Evolutionary conservation across 176 grass and related monocot genomes (phyloP), one percentile per base, ranked within the genome.

Genomic region (Rhipidocladum racemiflorum): DNA sequence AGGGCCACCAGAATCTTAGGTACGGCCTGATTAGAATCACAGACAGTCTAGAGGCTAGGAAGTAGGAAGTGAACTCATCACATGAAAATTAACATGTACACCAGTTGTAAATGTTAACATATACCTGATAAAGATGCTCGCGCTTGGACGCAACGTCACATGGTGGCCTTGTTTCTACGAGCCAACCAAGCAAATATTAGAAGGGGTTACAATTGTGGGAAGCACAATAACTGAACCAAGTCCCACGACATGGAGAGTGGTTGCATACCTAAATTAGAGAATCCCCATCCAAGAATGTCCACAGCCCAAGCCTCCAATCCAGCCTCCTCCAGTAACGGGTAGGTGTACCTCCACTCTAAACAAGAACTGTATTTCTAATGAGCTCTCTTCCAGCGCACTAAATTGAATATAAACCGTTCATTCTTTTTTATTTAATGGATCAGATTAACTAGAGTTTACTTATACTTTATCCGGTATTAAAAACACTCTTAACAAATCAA

Each of bases 281-380:
- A 98, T 35, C 96, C 96, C 96, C 92, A 98, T 54, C 96, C 96
- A 93, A 98, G 96, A 83, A 98, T 88, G 75, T 98, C 96, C 53
- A 98, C 79, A 81, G 96, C 92, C 96, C 96, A 98, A 57, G 87
- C 46, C 80, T 98, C 92, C 32, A 91, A 15, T 82, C 92, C 96
- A 82, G 96, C 96, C 69, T 86, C 88, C 82, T 95, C 96, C 75
- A 98, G 87, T 76, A 98, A 90, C 1, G 96, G 96, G 59, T 91
- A 91, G 55, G 87, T 72, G 68, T 91, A 98, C 83, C 92, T 95
- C 96, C 96, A 98, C 86, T 98, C 96, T 91, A 98, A 81, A 93
- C 91, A 93, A 95, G 96, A 98, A 76, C 92, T 98, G 89, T 83
- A 84, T 28, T 59, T n/a, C n/a, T n/a, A n/a, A n/a, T n/a, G n/a